Base-by-base conservation (phyloP, 345 rosid genomes). In the Dipteronia dyeriana region DNA sequence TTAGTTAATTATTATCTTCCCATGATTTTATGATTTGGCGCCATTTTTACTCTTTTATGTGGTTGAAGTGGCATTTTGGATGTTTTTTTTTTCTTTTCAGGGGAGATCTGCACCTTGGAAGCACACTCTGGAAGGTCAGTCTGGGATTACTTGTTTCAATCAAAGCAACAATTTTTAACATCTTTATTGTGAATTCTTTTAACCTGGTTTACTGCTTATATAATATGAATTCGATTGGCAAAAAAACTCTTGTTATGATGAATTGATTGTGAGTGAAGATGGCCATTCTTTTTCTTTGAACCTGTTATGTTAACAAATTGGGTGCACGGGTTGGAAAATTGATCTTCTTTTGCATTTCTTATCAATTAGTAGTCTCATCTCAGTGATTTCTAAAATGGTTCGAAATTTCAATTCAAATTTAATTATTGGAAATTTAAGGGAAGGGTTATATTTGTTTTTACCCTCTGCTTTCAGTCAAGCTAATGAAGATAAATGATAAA, bases 21-120 rank as follows among this genome's bases (percentile, higher is more conserved):
- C 23, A 6, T 43, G n/a, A 49, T 13, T 66, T 25, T 39, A 13
- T 22, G 3, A 67, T 29, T 19, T 31, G 10, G 10, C 29, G 57
- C 13, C 13, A 26, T 56, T 4, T 47, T 25, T 54, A 29, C 11
- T 23, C 22, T 3, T 25, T 61, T 38, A 17, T 4, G 29, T 9
- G 2, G 8, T 45, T 39, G 26, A 4, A 61, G 5, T 20, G 5
- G 20, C 11, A 16, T 75, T 26, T 70, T 75, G 11, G 17, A 57
- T 29, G 76, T 19, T 68, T 26, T 10, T 73, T 59, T 79, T 71
- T 76, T 47, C 85, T 79, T 71, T 76, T 47, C 85, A 93, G 99
- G 98, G 99, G 71, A 85, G 87, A 26, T 90, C 98, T 45, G 99
- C 98, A 0, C 97, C 98, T 79, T 95, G 98, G 99, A 92, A 87